phyloP scores from a whole-genome alignment of 2,329 filamentous ascomycete species.

The Penicillium sp. region DNA sequence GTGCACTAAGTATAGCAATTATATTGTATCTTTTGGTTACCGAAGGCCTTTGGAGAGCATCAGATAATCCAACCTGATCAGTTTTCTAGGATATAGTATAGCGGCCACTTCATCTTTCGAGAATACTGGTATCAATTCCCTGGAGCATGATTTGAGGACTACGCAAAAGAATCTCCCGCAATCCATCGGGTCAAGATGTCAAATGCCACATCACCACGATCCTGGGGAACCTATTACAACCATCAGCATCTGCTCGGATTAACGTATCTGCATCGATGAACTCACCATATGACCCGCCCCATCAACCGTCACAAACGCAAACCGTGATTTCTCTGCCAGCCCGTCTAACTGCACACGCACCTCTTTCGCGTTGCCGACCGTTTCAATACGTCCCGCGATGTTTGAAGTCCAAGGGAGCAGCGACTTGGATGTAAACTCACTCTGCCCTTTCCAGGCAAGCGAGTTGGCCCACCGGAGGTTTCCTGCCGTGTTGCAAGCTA shows the following conservation, averaged over 20 bases:
- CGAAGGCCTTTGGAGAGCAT: not conserved
- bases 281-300: constrained; percentile 16
- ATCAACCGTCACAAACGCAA: constrained; percentile 17
- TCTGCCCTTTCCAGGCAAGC: constrained; percentile 27
- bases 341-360: constrained; percentile 5
- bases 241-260: not conserved
- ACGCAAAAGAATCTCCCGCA: not conserved
- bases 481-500: constrained; percentile 31
- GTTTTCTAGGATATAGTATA: not conserved
- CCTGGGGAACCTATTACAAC: not conserved
- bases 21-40: not conserved
- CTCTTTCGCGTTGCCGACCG: constrained; percentile 15
- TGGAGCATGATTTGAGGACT: not conserved
- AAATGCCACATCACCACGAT: not conserved
- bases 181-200: constrained; percentile 1
- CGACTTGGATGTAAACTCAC: constrained; percentile 19
- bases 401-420: constrained; percentile 21
- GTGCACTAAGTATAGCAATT: not conserved
- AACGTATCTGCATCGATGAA: not conserved
- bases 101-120: not conserved
- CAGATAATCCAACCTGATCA: not conserved
- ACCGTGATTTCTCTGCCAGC: constrained; percentile 6
- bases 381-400: constrained; percentile 8
- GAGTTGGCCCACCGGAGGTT: constrained; percentile 26
- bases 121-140: no score